Evolutionary conservation across 257 asterid species (phyloP).

Genomic region (Solanum pinnatisectum): DNA sequence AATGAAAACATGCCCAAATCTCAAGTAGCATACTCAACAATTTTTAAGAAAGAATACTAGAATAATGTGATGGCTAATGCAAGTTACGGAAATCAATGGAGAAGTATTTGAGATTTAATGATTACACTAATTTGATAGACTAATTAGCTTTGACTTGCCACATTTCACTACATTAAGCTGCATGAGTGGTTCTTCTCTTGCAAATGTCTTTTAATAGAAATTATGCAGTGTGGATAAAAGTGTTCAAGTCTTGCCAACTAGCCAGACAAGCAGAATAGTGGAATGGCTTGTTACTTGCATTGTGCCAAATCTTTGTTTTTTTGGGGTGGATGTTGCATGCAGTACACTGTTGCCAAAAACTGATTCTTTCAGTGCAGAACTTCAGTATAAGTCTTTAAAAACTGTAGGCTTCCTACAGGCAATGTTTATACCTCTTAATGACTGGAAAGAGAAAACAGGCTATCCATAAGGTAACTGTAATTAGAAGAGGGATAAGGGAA

Average conservation of each 20-base stretch:
- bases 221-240: not conserved
- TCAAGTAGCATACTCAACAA: not conserved
- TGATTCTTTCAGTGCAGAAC: not conserved
- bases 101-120: not conserved
- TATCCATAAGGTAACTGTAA: not conserved
- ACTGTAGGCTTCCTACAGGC: not conserved
- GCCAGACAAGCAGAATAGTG: not conserved
- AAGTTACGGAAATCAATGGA: not conserved
- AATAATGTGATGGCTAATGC: not conserved
- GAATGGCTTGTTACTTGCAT: not conserved
- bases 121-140: not conserved
- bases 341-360: not conserved
- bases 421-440: not conserved
- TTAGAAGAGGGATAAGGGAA: not conserved
- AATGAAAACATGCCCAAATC: not conserved
- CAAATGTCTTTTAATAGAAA: not conserved
- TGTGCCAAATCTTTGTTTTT: not conserved
- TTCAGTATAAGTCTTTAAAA: not conserved
- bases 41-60: not conserved
- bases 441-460: not conserved
- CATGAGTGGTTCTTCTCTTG: not conserved
- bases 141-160: not conserved
- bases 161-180: not conserved
- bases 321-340: not conserved
- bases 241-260: not conserved